phyloP scores from a whole-genome alignment of 345 rosid species.

The Arabidopsis suecica region DNA sequence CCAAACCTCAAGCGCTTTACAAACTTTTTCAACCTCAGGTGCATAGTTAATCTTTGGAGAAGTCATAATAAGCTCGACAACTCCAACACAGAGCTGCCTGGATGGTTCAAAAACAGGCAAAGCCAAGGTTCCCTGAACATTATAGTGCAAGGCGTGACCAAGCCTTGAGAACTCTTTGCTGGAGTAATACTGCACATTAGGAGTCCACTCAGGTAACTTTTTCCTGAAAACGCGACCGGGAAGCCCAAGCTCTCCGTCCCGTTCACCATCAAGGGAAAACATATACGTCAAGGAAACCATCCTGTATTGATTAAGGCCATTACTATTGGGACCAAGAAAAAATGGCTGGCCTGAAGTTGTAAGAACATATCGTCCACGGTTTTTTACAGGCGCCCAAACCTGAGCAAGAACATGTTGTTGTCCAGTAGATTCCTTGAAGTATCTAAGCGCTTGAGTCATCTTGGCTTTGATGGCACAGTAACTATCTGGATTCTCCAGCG shows the following conservation, averaged over 20 bases:
- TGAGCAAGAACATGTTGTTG: conserved; percentile 92
- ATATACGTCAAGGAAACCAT: conserved; percentile 77
- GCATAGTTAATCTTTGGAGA: conserved; percentile 85
- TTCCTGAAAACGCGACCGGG: conserved; percentile 94
- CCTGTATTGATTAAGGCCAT: conserved; percentile 84
- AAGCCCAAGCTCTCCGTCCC: conserved; percentile 77
- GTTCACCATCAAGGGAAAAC: conserved; percentile 81
- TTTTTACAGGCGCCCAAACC: conserved; percentile 89
- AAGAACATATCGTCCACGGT: conserved; percentile 61
- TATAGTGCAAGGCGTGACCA: conserved; percentile 69
- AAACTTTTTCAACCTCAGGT: conserved; percentile 94
- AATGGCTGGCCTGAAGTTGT: conserved; percentile 95
- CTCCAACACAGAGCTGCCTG: conserved; percentile 83
- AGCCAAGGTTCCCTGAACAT: conserved; percentile 89
- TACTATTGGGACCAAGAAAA: conserved; percentile 72
- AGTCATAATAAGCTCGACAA: conserved; percentile 89
- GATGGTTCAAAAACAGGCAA: conserved; percentile 91
- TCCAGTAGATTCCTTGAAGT: conserved; percentile 80
- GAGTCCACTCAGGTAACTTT: conserved; percentile 94
- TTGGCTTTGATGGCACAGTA: conserved; percentile 74
- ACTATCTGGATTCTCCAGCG: conserved; percentile 66
- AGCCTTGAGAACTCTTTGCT: conserved; percentile 79
- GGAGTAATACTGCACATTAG: conserved; percentile 89
- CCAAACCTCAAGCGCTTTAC: conserved; percentile 98
- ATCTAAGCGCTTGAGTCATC: conserved; percentile 84